Evolutionary conservation across 2,329 filamentous ascomycete species (phyloP), one percentile per base, ranked within the genome.

Genomic region (Pseudogymnoascus pannorum): DNA sequence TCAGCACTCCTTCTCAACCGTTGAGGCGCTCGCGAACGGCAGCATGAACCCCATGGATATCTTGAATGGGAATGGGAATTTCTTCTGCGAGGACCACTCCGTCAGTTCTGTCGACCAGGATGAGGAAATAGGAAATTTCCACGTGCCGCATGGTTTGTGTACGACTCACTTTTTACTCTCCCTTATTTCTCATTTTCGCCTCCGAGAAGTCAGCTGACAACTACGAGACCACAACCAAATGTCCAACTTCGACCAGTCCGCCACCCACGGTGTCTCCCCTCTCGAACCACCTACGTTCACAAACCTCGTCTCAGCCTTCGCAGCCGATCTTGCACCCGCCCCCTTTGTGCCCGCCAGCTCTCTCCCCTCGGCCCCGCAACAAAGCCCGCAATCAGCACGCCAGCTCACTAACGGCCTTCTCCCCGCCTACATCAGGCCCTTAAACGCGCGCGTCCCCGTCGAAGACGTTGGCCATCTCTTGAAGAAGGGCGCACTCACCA

Each of bases 391-490:
- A 57, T 57, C 22, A 26, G 42, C 42, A 26, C 22, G 42, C 42
- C 58, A 40, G 33, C 36, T 40, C 35, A 38, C 24, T 12, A 26
- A 57, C 3, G 36, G 29, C 42, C 79, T 33, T 78, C 75, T 87
- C 18, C 84, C 85, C 35, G 75, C 76, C 29, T 96, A 91, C 70
- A 86, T 97, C 70, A 89, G 90, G 68, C 87, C 91, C 22, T 79
- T 96, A 5, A 91, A 92, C 0, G 75, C 82, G 42, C 88, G 87
- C 70, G 88, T 96, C 67, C 85, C 88, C 5, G 79, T 83, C 12
- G 91, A 96, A 68, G 92, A 97, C 76, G 83, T 96, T 63, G 82
- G 86, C 61, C 96, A 93, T 73, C 81, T 97, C 61, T 83, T 87
- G 64, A 83, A 86, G 71, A 96, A 96, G 78, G 92, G 92, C 5